These are phyloP conservation scores for Psilocybe cyanescens DNA, from an alignment of 768 basidiomycete genomes.

Conservation along the genomic window DNA sequence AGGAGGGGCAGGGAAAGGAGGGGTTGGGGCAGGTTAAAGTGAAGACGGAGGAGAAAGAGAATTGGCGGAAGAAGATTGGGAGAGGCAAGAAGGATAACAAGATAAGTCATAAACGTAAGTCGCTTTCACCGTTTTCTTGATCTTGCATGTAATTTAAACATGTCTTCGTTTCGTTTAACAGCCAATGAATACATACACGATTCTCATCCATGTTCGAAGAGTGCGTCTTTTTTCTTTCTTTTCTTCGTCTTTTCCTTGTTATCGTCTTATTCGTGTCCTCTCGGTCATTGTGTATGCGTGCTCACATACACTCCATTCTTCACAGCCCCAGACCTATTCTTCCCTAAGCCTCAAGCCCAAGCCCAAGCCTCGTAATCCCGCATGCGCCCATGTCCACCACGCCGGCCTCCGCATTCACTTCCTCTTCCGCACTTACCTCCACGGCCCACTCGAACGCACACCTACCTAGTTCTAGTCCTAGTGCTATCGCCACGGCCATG, in stretches of 20 bases:
- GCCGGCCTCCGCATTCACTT: no score
- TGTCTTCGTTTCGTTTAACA: not conserved
- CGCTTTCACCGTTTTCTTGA: not conserved
- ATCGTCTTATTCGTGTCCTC: constrained; percentile 6
- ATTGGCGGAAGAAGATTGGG: constrained; percentile 89
- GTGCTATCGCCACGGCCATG: not conserved
- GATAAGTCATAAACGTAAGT: constrained; percentile 48
- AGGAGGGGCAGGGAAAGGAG: constrained; percentile 19
- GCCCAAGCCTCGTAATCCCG: constrained; percentile 31
- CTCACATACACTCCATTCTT: no score
- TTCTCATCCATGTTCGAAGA: constrained; percentile 41
- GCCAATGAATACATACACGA: constrained; percentile 30
- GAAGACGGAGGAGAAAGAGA: constrained; percentile 40
- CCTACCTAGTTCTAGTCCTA: not conserved
- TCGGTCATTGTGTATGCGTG: constrained; percentile 24
- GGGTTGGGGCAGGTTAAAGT: constrained; percentile 35
- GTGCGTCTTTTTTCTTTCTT: constrained; percentile 26
- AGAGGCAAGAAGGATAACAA: constrained; percentile 55
- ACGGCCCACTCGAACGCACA: not conserved
- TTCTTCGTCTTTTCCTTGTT: not conserved
- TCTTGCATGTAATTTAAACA: not conserved
- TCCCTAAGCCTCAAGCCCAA: constrained; percentile 22
- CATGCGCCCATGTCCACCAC: constrained; percentile 34
- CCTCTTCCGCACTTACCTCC: not conserved
- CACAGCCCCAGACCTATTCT: constrained; percentile 35